Conservation (phyloP, 306 rosid species). For the Trichosanthes cucumerina region DNA sequence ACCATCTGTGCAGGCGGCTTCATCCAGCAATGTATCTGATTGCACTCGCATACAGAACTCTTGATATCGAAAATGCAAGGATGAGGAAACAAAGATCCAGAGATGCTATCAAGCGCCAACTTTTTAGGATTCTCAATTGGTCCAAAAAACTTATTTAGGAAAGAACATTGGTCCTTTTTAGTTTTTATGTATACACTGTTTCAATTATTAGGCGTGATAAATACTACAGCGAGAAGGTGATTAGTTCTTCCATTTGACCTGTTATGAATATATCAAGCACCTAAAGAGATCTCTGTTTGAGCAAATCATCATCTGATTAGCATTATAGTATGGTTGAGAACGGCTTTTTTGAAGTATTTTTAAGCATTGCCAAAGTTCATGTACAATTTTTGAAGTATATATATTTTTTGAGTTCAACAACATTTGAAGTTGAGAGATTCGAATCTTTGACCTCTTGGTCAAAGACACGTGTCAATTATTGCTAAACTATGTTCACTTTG, state of each 20-base stretch:
- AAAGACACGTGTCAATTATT: too few relatives aligned
- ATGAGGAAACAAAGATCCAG: slow-evolving; percentile 41
- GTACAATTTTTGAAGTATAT: background rate
- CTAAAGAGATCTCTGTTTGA: background rate
- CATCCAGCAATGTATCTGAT: slow-evolving; percentile 94
- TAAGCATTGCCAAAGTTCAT: background rate
- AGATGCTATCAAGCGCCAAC: slow-evolving; percentile 35
- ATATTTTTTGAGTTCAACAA: too few relatives aligned
- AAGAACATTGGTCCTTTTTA: slow-evolving; percentile 11
- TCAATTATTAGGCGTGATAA: background rate
- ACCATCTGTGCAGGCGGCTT: slow-evolving; percentile 60
- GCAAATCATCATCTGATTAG: background rate
- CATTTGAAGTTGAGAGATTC: too few relatives aligned
- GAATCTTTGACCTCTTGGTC: too few relatives aligned
- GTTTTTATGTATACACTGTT: background rate
- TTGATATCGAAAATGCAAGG: slow-evolving; percentile 78
- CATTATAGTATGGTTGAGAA: background rate
- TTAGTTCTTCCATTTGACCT: background rate
- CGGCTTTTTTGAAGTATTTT: background rate
- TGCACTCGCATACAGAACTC: slow-evolving; percentile 84
- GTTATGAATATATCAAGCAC: background rate
- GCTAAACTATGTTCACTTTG: too few relatives aligned
- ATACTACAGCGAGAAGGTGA: background rate
- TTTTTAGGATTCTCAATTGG: slow-evolving; percentile 59
- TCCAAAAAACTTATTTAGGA: slow-evolving; percentile 58